phyloP scores from a whole-genome alignment of 2,329 filamentous ascomycete genomes.

The Aspergillus sp. region DNA sequence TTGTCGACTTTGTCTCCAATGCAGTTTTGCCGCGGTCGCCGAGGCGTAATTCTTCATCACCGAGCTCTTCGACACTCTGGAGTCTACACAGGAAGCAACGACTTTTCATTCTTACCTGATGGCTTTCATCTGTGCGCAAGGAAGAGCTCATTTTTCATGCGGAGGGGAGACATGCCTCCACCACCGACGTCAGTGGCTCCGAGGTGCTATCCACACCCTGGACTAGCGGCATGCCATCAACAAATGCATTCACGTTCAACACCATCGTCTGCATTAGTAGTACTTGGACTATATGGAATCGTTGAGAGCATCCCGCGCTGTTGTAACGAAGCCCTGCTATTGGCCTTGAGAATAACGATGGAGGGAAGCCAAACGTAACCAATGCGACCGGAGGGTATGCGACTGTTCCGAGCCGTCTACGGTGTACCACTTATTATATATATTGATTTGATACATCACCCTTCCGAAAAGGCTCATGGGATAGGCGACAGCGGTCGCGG shows the following conservation, averaged over 20 bases:
- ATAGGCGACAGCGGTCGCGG: not conserved
- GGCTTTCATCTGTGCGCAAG: not conserved
- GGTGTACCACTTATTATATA: not conserved
- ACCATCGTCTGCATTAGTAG: not conserved
- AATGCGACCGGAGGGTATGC: not conserved
- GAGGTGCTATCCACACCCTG: constrained; percentile 18
- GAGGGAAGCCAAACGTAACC: not conserved
- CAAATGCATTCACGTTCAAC: constrained; percentile 9
- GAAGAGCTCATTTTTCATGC: not conserved
- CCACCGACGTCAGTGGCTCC: constrained; percentile 31
- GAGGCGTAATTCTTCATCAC: not conserved
- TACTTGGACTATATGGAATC: not conserved
- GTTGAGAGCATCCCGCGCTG: not conserved
- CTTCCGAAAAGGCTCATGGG: not conserved
- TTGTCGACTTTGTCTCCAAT: not conserved
- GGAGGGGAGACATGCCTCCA: not conserved
- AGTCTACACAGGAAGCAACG: not conserved
- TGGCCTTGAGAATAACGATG: not conserved
- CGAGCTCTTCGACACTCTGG: not conserved
- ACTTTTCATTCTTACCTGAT: not conserved
- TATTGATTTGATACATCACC: not conserved
- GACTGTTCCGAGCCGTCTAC: not conserved
- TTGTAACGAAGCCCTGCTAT: not conserved
- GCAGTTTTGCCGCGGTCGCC: not conserved
- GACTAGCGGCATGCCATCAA: constrained; percentile 4